Conservation (phyloP, 2,329 filamentous ascomycete species). For the Ceratocystis papillata region DNA sequence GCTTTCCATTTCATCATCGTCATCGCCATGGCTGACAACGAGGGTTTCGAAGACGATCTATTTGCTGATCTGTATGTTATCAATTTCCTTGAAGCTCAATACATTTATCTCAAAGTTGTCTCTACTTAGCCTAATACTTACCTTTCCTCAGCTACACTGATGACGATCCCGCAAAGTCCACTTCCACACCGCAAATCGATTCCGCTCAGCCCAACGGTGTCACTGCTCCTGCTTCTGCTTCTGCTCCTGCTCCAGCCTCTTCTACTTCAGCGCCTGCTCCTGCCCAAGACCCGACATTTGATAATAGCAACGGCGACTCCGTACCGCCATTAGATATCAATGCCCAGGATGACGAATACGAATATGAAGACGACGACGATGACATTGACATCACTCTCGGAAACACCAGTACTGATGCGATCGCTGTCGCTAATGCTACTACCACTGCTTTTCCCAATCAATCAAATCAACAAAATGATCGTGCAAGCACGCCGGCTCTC, state of each 20-base stretch:
- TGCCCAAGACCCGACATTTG: conserved; percentile 11
- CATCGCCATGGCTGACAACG: conserved; percentile 58
- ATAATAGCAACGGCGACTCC: conserved; percentile 28
- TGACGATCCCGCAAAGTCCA: conserved; percentile 24
- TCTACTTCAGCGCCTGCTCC: not conserved
- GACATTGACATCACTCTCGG: conserved; percentile 51
- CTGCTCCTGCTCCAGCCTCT: not conserved
- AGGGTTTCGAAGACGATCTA: conserved; percentile 84
- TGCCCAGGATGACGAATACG: conserved; percentile 37
- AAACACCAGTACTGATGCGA: conserved; percentile 28
- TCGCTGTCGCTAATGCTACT: conserved; percentile 22
- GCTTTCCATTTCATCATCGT: not conserved
- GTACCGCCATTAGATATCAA: conserved; percentile 30
- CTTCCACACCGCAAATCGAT: conserved; percentile 25
- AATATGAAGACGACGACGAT: conserved; percentile 41
- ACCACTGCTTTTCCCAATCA: conserved; percentile 22
- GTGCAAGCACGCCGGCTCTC: conserved; percentile 28
- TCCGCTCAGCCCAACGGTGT: not conserved
- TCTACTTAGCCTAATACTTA: not conserved
- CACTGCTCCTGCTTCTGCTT: not conserved
- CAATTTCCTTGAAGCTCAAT: not conserved
- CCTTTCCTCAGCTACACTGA: conserved; percentile 24
- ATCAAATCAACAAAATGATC: conserved; percentile 29
- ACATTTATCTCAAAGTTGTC: not conserved
- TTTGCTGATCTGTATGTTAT: conserved; percentile 81